Evolutionary conservation across 495 filamentous ascomycete species (phyloP).

Genomic region (Corynascus novoguineensis): DNA sequence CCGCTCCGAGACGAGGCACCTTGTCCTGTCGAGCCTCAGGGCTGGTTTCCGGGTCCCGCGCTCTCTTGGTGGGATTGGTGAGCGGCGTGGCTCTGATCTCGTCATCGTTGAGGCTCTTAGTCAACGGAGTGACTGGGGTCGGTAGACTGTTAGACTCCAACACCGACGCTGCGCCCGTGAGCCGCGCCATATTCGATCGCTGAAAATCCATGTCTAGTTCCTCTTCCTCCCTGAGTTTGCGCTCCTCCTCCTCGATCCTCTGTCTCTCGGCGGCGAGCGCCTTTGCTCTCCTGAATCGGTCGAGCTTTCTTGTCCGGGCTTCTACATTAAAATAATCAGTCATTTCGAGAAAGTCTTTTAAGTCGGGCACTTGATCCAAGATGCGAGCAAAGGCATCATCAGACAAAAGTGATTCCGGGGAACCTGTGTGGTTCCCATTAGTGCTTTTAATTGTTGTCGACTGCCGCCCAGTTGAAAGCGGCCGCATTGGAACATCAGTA

Average conservation of each 20-base stretch:
- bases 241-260: conserved; percentile 34
- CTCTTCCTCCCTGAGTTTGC: conserved; percentile 29
- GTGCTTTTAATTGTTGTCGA: neutral
- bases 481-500: neutral
- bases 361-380: conserved; percentile 37
- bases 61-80: conserved; percentile 10
- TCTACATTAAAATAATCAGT: conserved; percentile 53
- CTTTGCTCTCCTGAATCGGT: conserved; percentile 39
- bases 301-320: conserved; percentile 43
- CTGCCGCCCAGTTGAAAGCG: neutral
- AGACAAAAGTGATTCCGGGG: neutral
- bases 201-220: conserved; percentile 21
- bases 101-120: neutral
- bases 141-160: conserved; percentile 11
- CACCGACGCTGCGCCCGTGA: conserved; percentile 9
- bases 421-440: neutral
- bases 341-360: conserved; percentile 56
- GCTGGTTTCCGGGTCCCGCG: neutral
- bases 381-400: conserved; percentile 17
- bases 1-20: conserved; percentile 3
- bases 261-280: conserved; percentile 39
- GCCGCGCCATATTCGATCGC: neutral
- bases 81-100: neutral
- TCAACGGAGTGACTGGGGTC: conserved; percentile 5
- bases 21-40: conserved; percentile 11